phyloP scores from a whole-genome alignment of 73 alveolate species.

The Strombidium stylifer region DNA sequence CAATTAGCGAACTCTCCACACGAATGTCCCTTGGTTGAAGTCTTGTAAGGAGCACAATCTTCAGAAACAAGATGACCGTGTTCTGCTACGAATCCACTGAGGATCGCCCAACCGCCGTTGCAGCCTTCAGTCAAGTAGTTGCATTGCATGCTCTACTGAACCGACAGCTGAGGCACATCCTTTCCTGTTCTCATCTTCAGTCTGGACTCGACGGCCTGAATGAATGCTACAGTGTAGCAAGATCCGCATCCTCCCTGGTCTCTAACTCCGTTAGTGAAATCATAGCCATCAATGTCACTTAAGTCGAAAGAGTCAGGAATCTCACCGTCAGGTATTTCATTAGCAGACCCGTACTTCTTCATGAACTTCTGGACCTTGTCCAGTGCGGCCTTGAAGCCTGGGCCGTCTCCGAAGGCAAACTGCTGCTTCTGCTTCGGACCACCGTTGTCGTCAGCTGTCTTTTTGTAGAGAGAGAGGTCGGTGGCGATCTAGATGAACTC shows the following conservation, averaged over 20 bases:
- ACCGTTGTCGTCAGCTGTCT: neutral
- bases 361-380: neutral
- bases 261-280: slow-evolving; percentile 47
- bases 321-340: slow-evolving; percentile 33
- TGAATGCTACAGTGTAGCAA: slow-evolving; percentile 61
- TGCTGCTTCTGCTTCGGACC: neutral
- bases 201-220: slow-evolving; percentile 55
- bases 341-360: neutral
- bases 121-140: slow-evolving; percentile 89
- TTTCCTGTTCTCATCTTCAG: slow-evolving; percentile 58
- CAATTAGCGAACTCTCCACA: slow-evolving; percentile 3
- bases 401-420: neutral
- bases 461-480: neutral
- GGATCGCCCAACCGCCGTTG: slow-evolving; percentile 83
- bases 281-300: slow-evolving; percentile 64
- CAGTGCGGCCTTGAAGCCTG: neutral
- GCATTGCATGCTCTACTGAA: slow-evolving; percentile 47
- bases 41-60: slow-evolving; percentile 50
- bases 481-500: neutral
- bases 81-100: slow-evolving; percentile 69
- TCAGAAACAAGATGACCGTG: slow-evolving; percentile 64
- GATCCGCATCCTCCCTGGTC: slow-evolving; percentile 77
- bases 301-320: slow-evolving; percentile 67
- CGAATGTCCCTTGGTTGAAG: slow-evolving; percentile 7
- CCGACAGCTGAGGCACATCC: slow-evolving; percentile 28